These are phyloP conservation scores for Uronychia binucleata DNA, from an alignment of 73 alveolate genomes.

Conservation along the genomic window DNA sequence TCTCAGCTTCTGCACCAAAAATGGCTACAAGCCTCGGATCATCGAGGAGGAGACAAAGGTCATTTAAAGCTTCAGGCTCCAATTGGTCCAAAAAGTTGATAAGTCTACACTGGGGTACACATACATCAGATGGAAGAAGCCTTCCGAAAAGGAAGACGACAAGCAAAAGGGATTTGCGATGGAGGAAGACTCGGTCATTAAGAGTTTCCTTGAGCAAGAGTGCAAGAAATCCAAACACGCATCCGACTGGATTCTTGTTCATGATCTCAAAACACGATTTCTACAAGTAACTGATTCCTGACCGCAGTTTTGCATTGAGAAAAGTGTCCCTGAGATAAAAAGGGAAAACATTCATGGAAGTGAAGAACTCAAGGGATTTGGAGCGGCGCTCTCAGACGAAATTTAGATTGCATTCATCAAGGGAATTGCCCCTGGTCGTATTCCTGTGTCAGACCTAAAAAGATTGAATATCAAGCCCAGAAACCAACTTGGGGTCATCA, in stretches of 20 bases:
- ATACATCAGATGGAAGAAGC: constrained; percentile 21
- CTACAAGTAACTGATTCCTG: neutral
- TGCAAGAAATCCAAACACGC: neutral
- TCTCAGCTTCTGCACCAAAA: constrained; percentile 15
- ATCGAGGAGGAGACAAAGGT: constrained; percentile 8
- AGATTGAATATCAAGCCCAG: neutral
- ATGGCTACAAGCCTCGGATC: constrained; percentile 7
- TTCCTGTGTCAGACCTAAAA: neutral
- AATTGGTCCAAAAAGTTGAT: neutral
- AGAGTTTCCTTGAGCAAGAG: neutral
- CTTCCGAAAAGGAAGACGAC: constrained; percentile 4
- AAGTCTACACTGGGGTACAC: constrained; percentile 7
- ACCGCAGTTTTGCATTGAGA: neutral
- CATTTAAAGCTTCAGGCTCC: neutral
- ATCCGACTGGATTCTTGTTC: constrained; percentile 7
- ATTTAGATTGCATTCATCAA: neutral
- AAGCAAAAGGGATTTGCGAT: no score
- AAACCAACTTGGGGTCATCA: neutral
- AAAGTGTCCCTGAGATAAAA: neutral
- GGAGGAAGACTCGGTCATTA: neutral
- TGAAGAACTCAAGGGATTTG: neutral
- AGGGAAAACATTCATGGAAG: neutral
- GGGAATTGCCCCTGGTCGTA: neutral
- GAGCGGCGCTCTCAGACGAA: neutral
- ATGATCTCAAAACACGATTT: constrained; percentile 9